Conservation (phyloP, 805 yeast species). For the Cyberlindnera meyerae region DNA sequence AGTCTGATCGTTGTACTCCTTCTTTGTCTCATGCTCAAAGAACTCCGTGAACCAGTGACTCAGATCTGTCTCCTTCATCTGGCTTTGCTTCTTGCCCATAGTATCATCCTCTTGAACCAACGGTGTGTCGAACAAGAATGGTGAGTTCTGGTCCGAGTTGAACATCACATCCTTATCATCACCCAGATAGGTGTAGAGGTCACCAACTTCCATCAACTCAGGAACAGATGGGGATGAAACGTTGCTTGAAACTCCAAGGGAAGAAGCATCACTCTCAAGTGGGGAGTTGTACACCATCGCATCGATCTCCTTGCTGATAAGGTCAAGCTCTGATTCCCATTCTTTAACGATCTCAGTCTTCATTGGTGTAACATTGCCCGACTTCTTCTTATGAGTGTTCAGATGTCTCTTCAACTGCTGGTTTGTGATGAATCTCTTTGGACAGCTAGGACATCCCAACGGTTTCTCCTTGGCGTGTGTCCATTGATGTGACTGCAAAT, state of each 20-base stretch:
- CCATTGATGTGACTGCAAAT: conserved; percentile 67
- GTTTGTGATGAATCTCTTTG: conserved; percentile 53
- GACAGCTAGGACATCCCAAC: conserved; percentile 49
- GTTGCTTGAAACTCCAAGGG: conserved; percentile 2
- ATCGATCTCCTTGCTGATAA: conserved; percentile 10
- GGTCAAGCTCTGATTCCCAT: conserved; percentile 6
- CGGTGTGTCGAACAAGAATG: too few relatives aligned
- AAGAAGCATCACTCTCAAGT: conserved; percentile 5
- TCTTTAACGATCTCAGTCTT: not conserved
- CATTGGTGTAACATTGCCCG: not conserved
- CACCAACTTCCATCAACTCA: too few relatives aligned
- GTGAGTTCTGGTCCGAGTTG: too few relatives aligned
- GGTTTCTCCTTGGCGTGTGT: conserved; percentile 61
- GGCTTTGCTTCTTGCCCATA: not conserved
- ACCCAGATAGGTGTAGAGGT: too few relatives aligned
- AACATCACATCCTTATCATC: too few relatives aligned
- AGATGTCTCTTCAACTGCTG: conserved; percentile 61
- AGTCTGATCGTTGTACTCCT: not conserved
- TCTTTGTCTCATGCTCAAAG: not conserved
- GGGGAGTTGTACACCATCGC: conserved; percentile 9
- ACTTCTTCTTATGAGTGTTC: conserved; percentile 39
- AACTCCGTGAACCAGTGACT: too few relatives aligned
- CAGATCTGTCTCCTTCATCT: too few relatives aligned
- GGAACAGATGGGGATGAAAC: not conserved
- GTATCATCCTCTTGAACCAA: too few relatives aligned